Percentiles rank a stretch among this genome's conserved stretches.
phyloP scores from a whole-genome alignment of 768 basidiomycete genomes.

The Trichaptum fuscoviolaceum region DNA sequence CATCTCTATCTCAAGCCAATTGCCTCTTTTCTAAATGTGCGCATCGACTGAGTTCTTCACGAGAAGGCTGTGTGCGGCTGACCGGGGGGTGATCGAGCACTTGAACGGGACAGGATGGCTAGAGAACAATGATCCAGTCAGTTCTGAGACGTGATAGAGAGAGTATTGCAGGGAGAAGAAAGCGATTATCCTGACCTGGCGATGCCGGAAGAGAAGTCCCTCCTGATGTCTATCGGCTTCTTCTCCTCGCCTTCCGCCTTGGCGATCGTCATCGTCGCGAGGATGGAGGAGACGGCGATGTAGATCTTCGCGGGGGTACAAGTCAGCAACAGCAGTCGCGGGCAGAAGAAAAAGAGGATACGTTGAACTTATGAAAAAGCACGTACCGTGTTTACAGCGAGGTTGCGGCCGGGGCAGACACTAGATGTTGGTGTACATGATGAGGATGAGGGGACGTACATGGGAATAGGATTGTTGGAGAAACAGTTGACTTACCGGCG shows the following conservation, averaged over 20 bases:
- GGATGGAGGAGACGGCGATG: slow-evolving; percentile 22
- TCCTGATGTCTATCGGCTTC: slow-evolving; percentile 18
- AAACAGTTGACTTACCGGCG: slow-evolving; percentile 14
- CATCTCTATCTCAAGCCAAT: too few species aligned
- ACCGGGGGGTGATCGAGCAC: slow-evolving; percentile 25
- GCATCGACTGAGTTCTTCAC: slow-evolving; percentile 5
- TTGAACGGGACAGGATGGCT: slow-evolving; percentile 24
- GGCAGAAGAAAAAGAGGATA: background rate
- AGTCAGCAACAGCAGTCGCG: slow-evolving; percentile 19
- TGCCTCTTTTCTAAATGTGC: slow-evolving; percentile 22
- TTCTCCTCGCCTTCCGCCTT: slow-evolving; percentile 24
- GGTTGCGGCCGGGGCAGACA: slow-evolving; percentile 16
- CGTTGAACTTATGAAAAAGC: background rate
- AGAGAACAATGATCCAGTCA: background rate
- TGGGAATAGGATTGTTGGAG: background rate
- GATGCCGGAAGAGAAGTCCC: slow-evolving; percentile 19
- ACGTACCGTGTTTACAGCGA: background rate
- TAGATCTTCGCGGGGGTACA: slow-evolving; percentile 25
- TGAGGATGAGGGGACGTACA: background rate
- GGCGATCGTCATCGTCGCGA: slow-evolving; percentile 24
- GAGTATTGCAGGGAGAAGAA: background rate
- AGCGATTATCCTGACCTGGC: slow-evolving; percentile 16
- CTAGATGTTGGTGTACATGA: background rate
- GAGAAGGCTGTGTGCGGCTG: slow-evolving; percentile 8
- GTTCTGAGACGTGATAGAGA: background rate